Evolutionary conservation across 352 stramenopile species (phyloP).

Genomic region (Thraustochytrium striatum): DNA sequence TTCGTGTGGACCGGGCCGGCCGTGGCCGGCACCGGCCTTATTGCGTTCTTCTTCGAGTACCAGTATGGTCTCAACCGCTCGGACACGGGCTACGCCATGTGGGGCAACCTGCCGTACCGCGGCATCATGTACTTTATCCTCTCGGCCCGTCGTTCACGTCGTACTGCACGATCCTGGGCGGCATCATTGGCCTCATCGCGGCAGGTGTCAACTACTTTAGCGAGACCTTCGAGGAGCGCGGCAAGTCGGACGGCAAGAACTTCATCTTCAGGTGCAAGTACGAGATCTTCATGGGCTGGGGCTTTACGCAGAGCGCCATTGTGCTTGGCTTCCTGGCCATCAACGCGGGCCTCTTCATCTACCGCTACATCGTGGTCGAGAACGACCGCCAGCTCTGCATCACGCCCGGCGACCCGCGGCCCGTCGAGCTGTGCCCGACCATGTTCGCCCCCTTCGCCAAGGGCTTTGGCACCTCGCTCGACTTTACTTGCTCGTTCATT

Average conservation of each 20-base stretch:
- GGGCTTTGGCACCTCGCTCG: conserved; percentile 53
- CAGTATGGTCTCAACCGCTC: conserved; percentile 13
- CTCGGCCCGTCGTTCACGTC: conserved; percentile 11
- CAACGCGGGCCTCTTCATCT: conserved; percentile 9
- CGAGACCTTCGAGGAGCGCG: conserved; percentile 14
- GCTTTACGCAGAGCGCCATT: neutral
- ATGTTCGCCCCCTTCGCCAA: conserved; percentile 56
- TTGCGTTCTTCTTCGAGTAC: conserved; percentile 35
- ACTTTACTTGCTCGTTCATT: conserved; percentile 57
- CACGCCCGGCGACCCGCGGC: neutral
- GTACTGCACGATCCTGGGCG: conserved; percentile 32
- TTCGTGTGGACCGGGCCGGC: conserved; percentile 3
- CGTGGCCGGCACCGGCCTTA: neutral
- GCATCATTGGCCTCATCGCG: conserved; percentile 14
- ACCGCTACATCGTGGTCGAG: conserved; percentile 2
- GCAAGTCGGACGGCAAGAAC: neutral
- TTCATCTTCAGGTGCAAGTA: neutral
- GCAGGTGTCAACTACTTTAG: conserved; percentile 23
- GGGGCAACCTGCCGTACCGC: neutral
- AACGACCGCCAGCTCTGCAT: neutral
- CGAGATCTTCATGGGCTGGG: conserved; percentile 14
- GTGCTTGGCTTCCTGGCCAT: conserved; percentile 5
- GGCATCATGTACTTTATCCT: conserved; percentile 17
- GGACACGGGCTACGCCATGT: neutral
- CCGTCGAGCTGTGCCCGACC: conserved; percentile 9